These are phyloP conservation scores for Samsoniella hepiali DNA, from an alignment of 2,329 filamentous ascomycete genomes.

Conservation along the genomic window DNA sequence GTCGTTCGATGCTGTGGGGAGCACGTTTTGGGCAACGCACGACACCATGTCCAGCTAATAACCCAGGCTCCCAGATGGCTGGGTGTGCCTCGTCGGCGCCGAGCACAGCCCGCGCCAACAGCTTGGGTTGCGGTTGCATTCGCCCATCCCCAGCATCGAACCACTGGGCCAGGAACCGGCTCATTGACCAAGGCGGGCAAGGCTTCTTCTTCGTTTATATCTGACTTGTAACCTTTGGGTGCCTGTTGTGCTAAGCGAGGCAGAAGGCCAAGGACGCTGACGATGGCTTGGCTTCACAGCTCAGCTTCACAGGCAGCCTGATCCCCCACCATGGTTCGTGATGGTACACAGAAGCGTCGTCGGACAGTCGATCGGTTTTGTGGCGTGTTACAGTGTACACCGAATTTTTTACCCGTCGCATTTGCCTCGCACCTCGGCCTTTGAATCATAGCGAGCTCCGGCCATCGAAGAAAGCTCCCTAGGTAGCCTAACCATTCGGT, in stretches of 20 bases:
- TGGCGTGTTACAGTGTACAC: too few relatives aligned
- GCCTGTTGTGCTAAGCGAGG: not conserved
- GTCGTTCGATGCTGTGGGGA: conserved; percentile 8
- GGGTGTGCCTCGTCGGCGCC: not conserved
- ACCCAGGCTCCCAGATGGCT: not conserved
- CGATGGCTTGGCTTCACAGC: not conserved
- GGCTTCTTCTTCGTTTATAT: not conserved
- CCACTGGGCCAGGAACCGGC: not conserved
- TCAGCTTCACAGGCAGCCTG: too few relatives aligned
- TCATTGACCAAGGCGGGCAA: not conserved
- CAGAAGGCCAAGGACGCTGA: not conserved
- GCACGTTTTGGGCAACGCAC: not conserved
- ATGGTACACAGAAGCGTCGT: too few relatives aligned
- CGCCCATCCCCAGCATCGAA: not conserved
- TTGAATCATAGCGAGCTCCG: too few relatives aligned
- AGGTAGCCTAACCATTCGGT: not conserved
- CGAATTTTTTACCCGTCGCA: too few relatives aligned
- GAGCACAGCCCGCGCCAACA: not conserved
- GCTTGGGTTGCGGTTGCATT: not conserved
- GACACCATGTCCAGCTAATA: not conserved
- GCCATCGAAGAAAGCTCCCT: not conserved
- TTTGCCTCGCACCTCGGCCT: too few relatives aligned
- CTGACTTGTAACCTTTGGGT: not conserved
- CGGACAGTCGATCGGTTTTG: too few relatives aligned
- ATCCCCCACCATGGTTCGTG: too few relatives aligned